phyloP scores from a whole-genome alignment of 768 basidiomycete species.

The Lactarius quietus region DNA sequence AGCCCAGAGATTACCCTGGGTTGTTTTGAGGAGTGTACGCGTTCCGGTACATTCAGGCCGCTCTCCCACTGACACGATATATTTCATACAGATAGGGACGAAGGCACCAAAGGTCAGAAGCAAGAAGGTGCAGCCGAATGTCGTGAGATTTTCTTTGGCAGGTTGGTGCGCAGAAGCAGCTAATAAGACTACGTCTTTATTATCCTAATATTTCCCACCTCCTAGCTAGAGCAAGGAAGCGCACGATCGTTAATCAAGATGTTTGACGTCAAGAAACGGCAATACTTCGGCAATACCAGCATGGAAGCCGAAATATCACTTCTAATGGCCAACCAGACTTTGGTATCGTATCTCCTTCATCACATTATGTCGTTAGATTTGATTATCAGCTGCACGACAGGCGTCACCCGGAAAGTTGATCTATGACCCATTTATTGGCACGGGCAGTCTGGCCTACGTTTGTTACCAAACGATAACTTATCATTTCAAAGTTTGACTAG shows the following conservation, averaged over 20 bases:
- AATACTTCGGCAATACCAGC: conserved; percentile 92
- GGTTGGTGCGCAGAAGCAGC: conserved; percentile 61
- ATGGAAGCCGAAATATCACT: conserved; percentile 97
- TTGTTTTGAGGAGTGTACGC: conserved; percentile 85
- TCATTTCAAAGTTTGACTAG: not conserved
- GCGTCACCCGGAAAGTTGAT: conserved; percentile 85
- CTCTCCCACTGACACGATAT: not conserved
- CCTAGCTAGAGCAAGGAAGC: conserved; percentile 58
- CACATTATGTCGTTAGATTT: not conserved
- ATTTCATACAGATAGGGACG: conserved; percentile 44
- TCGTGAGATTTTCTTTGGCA: conserved; percentile 74
- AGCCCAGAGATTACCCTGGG: conserved; percentile 68
- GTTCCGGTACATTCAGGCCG: not conserved
- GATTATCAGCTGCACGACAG: conserved; percentile 37
- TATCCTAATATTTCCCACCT: conserved; percentile 1
- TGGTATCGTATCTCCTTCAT: conserved; percentile 44
- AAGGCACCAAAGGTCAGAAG: conserved; percentile 43
- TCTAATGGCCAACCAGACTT: conserved; percentile 93
- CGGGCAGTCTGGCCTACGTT: conserved; percentile 89
- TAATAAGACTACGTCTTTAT: not conserved
- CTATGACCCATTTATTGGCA: conserved; percentile 95
- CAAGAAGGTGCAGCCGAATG: conserved; percentile 67
- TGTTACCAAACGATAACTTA: conserved; percentile 27
- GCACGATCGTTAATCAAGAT: conserved; percentile 63
- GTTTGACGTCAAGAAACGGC: conserved; percentile 87